These are phyloP conservation scores for Ottelia alismoides DNA, from an alignment of 106 monocot genomes.

Conservation along the genomic window DNA sequence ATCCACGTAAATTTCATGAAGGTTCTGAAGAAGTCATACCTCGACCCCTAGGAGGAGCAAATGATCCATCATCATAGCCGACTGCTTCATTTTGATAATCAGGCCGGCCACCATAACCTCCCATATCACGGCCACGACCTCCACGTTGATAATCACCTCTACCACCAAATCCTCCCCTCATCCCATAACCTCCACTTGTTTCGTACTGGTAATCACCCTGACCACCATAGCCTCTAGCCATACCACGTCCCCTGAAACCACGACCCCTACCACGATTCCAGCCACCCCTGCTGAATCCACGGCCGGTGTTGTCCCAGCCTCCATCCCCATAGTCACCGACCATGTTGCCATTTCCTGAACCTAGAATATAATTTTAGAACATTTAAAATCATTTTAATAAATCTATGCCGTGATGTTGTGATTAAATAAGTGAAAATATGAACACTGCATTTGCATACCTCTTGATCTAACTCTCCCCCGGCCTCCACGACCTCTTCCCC, in stretches of 20 bases:
- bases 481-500: conserved; percentile 67
- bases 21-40: conserved; percentile 18
- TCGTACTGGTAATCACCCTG: conserved; percentile 34
- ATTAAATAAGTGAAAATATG: too few relatives aligned
- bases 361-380: too few relatives aligned
- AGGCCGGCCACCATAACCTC: too few relatives aligned
- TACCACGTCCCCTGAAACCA: conserved; percentile 44
- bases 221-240: conserved; percentile 34
- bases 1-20: too few relatives aligned
- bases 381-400: too few relatives aligned
- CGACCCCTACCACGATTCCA: conserved; percentile 38
- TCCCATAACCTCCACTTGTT: too few relatives aligned
- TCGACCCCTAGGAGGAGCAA: conserved; percentile 16
- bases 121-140: too few relatives aligned
- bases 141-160: too few relatives aligned
- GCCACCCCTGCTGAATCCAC: conserved; percentile 35
- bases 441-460: too few relatives aligned
- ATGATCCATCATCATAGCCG: conserved; percentile 30
- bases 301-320: conserved; percentile 39
- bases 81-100: too few relatives aligned
- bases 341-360: conserved; percentile 23
- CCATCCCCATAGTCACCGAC: conserved; percentile 31
- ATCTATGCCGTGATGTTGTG: too few relatives aligned
- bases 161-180: too few relatives aligned
- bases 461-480: conserved; percentile 46